A percentile compares a stretch with the other conserved stretches of the same genome.
phyloP scores from a whole-genome alignment of 2,329 filamentous ascomycete species.

The Botrytis paeoniae region DNA sequence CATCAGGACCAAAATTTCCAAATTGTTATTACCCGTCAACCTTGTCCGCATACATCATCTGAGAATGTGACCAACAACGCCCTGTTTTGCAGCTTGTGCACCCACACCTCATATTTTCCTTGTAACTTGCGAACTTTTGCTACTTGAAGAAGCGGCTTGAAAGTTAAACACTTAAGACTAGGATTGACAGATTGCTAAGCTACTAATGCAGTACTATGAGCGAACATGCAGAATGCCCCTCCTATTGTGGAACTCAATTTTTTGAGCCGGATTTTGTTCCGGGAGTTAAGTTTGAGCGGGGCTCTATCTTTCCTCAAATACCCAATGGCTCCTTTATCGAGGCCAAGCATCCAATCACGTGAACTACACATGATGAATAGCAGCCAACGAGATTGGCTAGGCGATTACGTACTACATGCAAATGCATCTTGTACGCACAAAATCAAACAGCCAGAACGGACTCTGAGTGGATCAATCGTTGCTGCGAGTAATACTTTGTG shows the following conservation, averaged over 20 bases:
- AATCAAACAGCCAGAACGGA: background rate
- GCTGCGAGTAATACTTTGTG: conserved; percentile 2
- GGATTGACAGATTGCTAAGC: background rate
- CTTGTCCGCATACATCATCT: conserved; percentile 8
- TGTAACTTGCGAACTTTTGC: background rate
- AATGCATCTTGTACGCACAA: background rate
- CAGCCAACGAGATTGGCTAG: background rate
- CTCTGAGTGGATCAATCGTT: conserved; percentile 10
- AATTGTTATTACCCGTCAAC: conserved; percentile 1
- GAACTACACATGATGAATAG: background rate
- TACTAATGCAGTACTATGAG: background rate
- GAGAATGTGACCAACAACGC: conserved; percentile 12
- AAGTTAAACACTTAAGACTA: background rate
- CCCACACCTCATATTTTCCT: background rate
- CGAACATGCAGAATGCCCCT: conserved; percentile 3
- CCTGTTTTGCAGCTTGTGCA: conserved; percentile 1
- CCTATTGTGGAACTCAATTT: background rate
- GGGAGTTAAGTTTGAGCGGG: background rate
- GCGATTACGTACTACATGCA: conserved; percentile 8
- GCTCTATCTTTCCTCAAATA: background rate
- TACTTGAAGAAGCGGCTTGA: background rate
- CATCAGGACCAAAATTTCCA: background rate
- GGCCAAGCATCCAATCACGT: background rate
- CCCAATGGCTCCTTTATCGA: background rate
- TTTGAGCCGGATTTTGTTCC: background rate